Conservation (phyloP, 2,329 filamentous ascomycete species). For the Elsinoe necatrix region DNA sequence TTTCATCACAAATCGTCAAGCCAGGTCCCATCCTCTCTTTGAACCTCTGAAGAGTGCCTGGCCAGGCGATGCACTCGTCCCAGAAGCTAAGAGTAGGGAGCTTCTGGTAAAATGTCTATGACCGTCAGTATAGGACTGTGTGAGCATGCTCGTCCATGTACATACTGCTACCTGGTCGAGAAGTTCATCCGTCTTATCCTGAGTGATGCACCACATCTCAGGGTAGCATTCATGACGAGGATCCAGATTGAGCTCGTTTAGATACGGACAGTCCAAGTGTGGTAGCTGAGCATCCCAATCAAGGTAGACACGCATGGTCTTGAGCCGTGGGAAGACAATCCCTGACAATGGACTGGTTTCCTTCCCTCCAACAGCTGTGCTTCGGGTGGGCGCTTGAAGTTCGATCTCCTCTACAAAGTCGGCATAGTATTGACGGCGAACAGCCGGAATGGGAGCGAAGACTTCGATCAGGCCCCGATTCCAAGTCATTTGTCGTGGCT, state of each 20-base stretch:
- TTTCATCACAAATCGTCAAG: not conserved
- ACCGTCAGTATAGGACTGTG: not conserved
- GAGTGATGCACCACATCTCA: slow-evolving; percentile 1
- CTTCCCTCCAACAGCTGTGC: not conserved
- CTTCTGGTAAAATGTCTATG: not conserved
- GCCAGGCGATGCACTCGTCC: not conserved
- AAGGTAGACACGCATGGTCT: not conserved
- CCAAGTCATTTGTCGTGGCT: not conserved
- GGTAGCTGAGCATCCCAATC: not conserved
- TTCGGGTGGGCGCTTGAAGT: not conserved
- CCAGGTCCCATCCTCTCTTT: not conserved
- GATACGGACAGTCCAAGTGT: not conserved
- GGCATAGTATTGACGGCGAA: slow-evolving; percentile 7
- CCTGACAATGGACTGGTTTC: not conserved
- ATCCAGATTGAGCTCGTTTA: not conserved
- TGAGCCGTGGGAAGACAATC: not conserved
- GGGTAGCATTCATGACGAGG: slow-evolving; percentile 1
- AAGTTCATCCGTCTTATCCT: not conserved
- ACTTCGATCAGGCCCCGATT: not conserved
- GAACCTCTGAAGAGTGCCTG: not conserved
- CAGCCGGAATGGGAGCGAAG: not conserved
- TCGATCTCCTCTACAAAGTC: not conserved
- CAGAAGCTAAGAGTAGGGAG: not conserved
- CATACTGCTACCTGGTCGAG: not conserved
- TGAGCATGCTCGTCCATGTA: too few species aligned